These are phyloP conservation scores for Cynanchum wilfordii DNA, from an alignment of 257 asterid species.

Conservation along the genomic window DNA sequence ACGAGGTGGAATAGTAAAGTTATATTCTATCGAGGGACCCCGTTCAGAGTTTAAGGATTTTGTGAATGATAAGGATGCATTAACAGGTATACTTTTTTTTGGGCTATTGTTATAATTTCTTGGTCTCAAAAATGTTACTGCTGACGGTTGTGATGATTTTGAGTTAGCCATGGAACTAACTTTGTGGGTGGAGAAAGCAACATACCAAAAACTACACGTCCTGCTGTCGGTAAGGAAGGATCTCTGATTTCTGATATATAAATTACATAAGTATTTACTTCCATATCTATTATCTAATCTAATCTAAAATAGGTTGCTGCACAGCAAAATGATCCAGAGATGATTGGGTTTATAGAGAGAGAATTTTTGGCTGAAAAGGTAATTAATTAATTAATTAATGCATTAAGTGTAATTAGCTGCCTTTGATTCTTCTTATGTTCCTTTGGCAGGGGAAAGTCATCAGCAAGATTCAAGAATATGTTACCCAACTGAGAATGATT, in stretches of 20 bases:
- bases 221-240: slow-evolving; percentile 47
- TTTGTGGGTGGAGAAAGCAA: slow-evolving; percentile 62
- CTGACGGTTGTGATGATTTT: slow-evolving; percentile 2
- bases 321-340: slow-evolving; percentile 51
- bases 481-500: slow-evolving; percentile 75
- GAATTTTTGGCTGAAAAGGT: slow-evolving; percentile 73
- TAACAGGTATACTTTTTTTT: slow-evolving; percentile 40
- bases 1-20: slow-evolving; percentile 82
- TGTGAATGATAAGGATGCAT: slow-evolving; percentile 56
- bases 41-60: slow-evolving; percentile 58
- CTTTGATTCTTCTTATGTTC: neutral
- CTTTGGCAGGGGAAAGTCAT: slow-evolving; percentile 58
- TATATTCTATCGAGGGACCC: slow-evolving; percentile 41
- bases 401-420: too few species aligned
- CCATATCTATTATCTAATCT: too few species aligned
- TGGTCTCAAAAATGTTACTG: neutral
- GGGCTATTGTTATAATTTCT: too few species aligned
- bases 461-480: slow-evolving; percentile 64
- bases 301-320: slow-evolving; percentile 79
- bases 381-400: slow-evolving; percentile 7
- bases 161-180: slow-evolving; percentile 80
- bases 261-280: too few species aligned
- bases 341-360: slow-evolving; percentile 64
- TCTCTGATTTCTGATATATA: neutral
- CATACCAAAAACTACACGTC: slow-evolving; percentile 52